A percentile compares a stretch with the other conserved stretches of the same genome.
Conservation (phyloP, 257 asterid species). For the Oldenlandia corymbosa region DNA sequence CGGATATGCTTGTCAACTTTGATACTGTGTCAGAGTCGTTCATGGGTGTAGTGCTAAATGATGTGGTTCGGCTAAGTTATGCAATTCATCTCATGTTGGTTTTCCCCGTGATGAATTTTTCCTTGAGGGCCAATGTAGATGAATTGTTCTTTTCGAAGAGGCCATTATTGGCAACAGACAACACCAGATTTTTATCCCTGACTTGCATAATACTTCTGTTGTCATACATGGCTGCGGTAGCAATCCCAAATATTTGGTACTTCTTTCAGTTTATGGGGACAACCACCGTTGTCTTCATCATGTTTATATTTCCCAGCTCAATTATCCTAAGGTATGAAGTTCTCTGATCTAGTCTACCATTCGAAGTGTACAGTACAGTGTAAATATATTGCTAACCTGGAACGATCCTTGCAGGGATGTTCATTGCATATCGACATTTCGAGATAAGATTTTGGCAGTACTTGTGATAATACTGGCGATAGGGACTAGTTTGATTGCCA, state of each 20-base stretch:
- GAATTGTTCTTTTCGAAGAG: constrained; percentile 73
- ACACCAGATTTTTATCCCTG: constrained; percentile 45
- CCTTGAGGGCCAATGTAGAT: constrained; percentile 71
- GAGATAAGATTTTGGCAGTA: constrained; percentile 63
- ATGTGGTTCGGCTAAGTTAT: constrained; percentile 68
- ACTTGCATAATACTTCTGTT: constrained; percentile 51
- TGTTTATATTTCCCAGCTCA: constrained; percentile 94
- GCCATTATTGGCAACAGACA: constrained; percentile 38
- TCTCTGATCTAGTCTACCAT: neutral
- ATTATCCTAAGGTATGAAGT: constrained; percentile 67
- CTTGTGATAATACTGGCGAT: constrained; percentile 68
- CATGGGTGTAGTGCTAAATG: constrained; percentile 43
- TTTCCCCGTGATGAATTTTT: constrained; percentile 93
- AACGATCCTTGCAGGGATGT: constrained; percentile 55
- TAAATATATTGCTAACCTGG: neutral
- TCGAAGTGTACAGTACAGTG: neutral
- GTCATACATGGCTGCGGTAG: constrained; percentile 63
- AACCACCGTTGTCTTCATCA: constrained; percentile 81
- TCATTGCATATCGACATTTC: constrained; percentile 44
- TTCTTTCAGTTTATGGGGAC: constrained; percentile 97
- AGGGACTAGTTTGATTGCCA: constrained; percentile 77
- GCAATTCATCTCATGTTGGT: constrained; percentile 97
- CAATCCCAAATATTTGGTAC: constrained; percentile 87
- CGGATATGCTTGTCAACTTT: constrained; percentile 92
- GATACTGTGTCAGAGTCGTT: constrained; percentile 56